These are phyloP conservation scores for Fusarium sp. DNA, from an alignment of 2,329 filamentous ascomycete genomes.

Conservation along the genomic window DNA sequence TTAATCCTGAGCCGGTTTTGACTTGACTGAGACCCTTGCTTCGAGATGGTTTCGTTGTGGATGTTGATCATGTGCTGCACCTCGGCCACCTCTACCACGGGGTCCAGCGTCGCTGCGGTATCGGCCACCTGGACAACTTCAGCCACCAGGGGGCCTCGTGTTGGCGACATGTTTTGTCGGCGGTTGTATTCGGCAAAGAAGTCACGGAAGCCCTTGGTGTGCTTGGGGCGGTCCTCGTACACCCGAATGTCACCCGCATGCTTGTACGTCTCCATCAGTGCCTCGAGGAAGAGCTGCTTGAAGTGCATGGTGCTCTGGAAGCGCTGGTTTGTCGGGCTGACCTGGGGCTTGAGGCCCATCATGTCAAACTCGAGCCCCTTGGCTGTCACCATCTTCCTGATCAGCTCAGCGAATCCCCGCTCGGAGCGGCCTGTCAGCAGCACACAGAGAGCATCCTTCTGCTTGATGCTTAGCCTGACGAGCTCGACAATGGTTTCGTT, in stretches of 20 bases:
- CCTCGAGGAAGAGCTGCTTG: conserved; percentile 84
- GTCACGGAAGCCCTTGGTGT: conserved; percentile 82
- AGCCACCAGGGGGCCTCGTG: conserved; percentile 70
- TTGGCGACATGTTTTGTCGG: conserved; percentile 56
- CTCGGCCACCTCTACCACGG: conserved; percentile 79
- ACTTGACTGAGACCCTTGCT: conserved; percentile 47
- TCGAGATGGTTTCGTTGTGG: conserved; percentile 70
- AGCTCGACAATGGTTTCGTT: conserved; percentile 88
- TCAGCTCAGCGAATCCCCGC: conserved; percentile 74
- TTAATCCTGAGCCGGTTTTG: conserved; percentile 71
- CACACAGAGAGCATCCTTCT: conserved; percentile 84
- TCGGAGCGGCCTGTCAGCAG: conserved; percentile 88
- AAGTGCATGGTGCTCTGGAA: conserved; percentile 88
- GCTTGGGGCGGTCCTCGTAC: conserved; percentile 71
- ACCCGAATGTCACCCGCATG: conserved; percentile 81
- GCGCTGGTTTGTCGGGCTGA: conserved; percentile 78
- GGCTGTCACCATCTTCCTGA: conserved; percentile 80
- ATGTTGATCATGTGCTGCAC: conserved; percentile 88
- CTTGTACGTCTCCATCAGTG: conserved; percentile 85
- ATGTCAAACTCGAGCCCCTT: conserved; percentile 88
- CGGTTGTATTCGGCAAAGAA: conserved; percentile 83
- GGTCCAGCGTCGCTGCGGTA: conserved; percentile 74
- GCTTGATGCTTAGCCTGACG: conserved; percentile 79
- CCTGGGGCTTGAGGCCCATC: conserved; percentile 83
- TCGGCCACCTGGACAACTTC: conserved; percentile 90